A percentile compares a stretch with the other conserved stretches of the same genome.
These are phyloP conservation scores for Isabelozyma gotoi DNA, from an alignment of 805 yeast species.

Conservation along the genomic window DNA sequence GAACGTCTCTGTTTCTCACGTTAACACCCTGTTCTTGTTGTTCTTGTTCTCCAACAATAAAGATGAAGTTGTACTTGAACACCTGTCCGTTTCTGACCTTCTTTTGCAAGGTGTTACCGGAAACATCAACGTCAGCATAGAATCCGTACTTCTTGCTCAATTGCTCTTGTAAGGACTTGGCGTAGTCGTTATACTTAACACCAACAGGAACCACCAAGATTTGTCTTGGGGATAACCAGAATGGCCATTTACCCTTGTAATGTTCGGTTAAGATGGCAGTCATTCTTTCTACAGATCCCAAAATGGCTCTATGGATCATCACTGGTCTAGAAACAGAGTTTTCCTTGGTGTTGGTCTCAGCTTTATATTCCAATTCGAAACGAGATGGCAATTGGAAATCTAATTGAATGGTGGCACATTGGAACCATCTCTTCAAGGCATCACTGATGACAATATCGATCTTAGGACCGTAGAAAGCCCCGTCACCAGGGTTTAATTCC, in stretches of 20 bases:
- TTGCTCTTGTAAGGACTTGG: slow-evolving; percentile 70
- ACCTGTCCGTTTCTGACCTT: slow-evolving; percentile 97
- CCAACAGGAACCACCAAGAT: slow-evolving; percentile 96
- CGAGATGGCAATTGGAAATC: slow-evolving; percentile 97
- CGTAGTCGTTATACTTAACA: slow-evolving; percentile 88
- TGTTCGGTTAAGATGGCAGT: slow-evolving; percentile 97
- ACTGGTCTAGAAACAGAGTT: slow-evolving; percentile 82
- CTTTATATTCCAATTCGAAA: slow-evolving; percentile 85
- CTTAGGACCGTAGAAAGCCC: slow-evolving; percentile 95
- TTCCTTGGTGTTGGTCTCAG: slow-evolving; percentile 53
- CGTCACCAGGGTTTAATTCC: slow-evolving; percentile 96
- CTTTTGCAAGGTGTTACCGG: slow-evolving; percentile 97
- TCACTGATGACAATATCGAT: slow-evolving; percentile 95
- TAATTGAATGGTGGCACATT: slow-evolving; percentile 97
- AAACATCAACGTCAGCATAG: slow-evolving; percentile 88
- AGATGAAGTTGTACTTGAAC: slow-evolving; percentile 91
- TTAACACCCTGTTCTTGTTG: slow-evolving; percentile 77
- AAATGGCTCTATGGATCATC: slow-evolving; percentile 98
- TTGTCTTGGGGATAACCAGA: slow-evolving; percentile 99
- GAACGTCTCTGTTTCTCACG: slow-evolving; percentile 94
- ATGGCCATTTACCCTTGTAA: slow-evolving; percentile 99
- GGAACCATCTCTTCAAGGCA: slow-evolving; percentile 95
- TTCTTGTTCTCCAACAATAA: slow-evolving; percentile 97
- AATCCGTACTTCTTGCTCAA: slow-evolving; percentile 69
- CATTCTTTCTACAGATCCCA: slow-evolving; percentile 99